A percentile compares a stretch with the other conserved stretches of the same genome.
These are phyloP conservation scores for Botryosphaeria agaves DNA, from an alignment of 2,329 filamentous ascomycete genomes.

Conservation along the genomic window DNA sequence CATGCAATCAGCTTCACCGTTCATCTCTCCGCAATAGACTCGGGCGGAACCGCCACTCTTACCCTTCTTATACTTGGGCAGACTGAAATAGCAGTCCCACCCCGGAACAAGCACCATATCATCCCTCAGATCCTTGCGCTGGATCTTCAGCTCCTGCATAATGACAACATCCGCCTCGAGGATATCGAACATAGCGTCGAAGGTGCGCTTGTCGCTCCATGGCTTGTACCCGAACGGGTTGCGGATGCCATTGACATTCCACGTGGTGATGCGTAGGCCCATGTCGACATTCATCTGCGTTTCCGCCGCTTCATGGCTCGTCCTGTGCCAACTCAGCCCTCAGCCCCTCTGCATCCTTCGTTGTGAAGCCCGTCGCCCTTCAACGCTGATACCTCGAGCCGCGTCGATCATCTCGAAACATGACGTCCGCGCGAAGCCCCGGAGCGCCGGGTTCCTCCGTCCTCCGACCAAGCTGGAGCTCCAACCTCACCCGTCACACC, in stretches of 20 bases:
- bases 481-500: too few species aligned
- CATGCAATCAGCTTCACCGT: constrained; percentile 1
- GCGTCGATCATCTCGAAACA: too few species aligned
- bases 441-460: too few species aligned
- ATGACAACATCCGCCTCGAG: constrained; percentile 85
- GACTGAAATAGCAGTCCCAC: constrained; percentile 92
- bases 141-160: constrained; percentile 94
- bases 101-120: constrained; percentile 92
- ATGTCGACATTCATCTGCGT: constrained; percentile 26
- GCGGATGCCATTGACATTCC: constrained; percentile 37
- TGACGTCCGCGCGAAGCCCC: too few species aligned
- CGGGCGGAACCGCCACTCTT: constrained; percentile 5
- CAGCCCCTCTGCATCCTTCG: background rate
- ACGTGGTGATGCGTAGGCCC: constrained; percentile 56
- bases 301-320: constrained; percentile 6
- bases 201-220: constrained; percentile 29
- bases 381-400: too few species aligned
- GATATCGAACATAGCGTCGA: constrained; percentile 72
- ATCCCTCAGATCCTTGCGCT: constrained; percentile 76
- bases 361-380: too few species aligned
- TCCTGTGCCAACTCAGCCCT: too few species aligned
- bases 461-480: too few species aligned
- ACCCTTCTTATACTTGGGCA: constrained; percentile 91
- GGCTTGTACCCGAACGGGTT: constrained; percentile 36
- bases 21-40: too few species aligned